phyloP scores from a whole-genome alignment of 441 rosid species.

The Cnidoscolus chayamansa region DNA sequence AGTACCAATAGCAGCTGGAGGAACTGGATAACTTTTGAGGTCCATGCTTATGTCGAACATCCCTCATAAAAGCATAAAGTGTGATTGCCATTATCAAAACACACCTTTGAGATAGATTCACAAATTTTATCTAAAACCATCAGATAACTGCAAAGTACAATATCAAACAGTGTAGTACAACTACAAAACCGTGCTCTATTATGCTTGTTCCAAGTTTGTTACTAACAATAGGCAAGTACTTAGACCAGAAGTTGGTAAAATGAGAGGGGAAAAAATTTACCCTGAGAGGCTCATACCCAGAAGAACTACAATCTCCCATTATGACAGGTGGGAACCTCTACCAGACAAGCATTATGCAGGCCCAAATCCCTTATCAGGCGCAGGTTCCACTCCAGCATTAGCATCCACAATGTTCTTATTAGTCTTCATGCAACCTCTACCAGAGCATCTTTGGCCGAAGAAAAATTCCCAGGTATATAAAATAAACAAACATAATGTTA shows the following conservation, averaged over 20 bases:
- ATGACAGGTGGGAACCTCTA: constrained; percentile 30
- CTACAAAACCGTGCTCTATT: constrained; percentile 2
- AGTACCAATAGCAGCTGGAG: constrained; percentile 39
- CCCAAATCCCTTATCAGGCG: constrained; percentile 33
- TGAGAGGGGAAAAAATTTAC: constrained; percentile 28
- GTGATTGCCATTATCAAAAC: constrained; percentile 5
- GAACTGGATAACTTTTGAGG: constrained; percentile 35
- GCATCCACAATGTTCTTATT: constrained; percentile 49
- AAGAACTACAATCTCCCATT: constrained; percentile 33
- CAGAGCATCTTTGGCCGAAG: constrained; percentile 57
- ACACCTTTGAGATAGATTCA: background rate
- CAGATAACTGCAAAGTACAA: background rate
- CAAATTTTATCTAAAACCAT: background rate
- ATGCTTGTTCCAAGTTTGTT: background rate
- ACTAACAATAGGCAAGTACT: constrained; percentile 5
- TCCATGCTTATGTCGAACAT: constrained; percentile 43
- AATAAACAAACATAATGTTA: constrained; percentile 8
- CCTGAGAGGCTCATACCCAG: constrained; percentile 40
- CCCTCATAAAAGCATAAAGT: constrained; percentile 36
- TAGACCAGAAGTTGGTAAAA: background rate
- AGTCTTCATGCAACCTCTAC: constrained; percentile 55
- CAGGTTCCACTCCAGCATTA: constrained; percentile 39
- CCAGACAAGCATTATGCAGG: constrained; percentile 35
- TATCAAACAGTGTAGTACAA: background rate
- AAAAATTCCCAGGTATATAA: constrained; percentile 54